A percentile compares a stretch with the other conserved stretches of the same genome.
phyloP scores from a whole-genome alignment of 371 early-diverging fungal genomes.

The Phascolomyces articulosus region DNA sequence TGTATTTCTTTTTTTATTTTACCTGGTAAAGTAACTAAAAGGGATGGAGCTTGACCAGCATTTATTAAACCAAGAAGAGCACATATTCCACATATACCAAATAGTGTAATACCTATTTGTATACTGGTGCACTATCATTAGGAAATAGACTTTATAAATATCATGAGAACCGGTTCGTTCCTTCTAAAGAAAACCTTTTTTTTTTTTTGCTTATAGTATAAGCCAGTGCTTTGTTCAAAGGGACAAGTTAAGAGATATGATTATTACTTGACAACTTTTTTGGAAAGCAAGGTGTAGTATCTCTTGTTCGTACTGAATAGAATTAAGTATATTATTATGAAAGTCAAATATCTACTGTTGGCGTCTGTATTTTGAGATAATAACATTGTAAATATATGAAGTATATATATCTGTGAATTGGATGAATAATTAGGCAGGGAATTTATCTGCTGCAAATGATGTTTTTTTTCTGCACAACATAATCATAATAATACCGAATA shows the following conservation, averaged over 20 bases:
- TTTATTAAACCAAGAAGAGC: conserved; percentile 45
- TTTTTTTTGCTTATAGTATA: conserved; percentile 31
- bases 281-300: conserved; percentile 17
- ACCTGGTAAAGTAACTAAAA: conserved; percentile 39
- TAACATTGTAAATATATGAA: background rate
- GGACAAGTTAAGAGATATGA: conserved; percentile 18
- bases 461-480: too few relatives aligned
- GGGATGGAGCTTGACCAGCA: conserved; percentile 37
- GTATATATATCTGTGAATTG: too few relatives aligned
- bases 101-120: conserved; percentile 53
- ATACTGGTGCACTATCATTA: conserved; percentile 43
- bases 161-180: background rate
- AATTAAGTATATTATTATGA: background rate
- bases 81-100: conserved; percentile 46
- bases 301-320: background rate
- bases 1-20: background rate
- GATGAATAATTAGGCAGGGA: too few relatives aligned
- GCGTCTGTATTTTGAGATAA: background rate
- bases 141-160: conserved; percentile 41
- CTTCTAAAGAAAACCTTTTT: background rate
- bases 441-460: too few relatives aligned
- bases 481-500: too few relatives aligned
- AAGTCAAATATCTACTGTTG: background rate
- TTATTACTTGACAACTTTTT: conserved; percentile 31
- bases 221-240: conserved; percentile 42